Percentiles rank a stretch among this genome's conserved stretches.
Conservation (phyloP, 2,329 filamentous ascomycete species). For the Ceratocystis albifundus region DNA sequence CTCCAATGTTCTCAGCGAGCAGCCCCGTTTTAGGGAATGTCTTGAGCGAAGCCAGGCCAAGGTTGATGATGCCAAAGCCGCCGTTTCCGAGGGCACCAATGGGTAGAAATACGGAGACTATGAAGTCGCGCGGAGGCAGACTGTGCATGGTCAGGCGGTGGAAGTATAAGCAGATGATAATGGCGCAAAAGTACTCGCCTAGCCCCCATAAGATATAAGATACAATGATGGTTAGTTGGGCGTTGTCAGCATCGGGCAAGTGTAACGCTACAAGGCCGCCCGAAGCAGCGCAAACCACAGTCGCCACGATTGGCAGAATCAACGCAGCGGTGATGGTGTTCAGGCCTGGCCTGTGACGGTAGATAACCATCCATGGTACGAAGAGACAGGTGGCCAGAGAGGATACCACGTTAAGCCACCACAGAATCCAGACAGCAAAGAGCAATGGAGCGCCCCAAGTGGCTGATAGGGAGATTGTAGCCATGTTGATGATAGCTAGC, state of each 20-base stretch:
- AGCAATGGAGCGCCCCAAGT: conserved; percentile 48
- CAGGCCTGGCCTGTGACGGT: conserved; percentile 37
- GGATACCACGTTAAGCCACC: conserved; percentile 46
- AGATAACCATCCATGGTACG: conserved; percentile 47
- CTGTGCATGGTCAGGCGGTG: conserved; percentile 56
- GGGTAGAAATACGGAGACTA: conserved; percentile 56
- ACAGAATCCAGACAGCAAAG: conserved; percentile 45
- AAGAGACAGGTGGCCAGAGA: conserved; percentile 43
- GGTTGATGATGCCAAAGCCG: conserved; percentile 47
- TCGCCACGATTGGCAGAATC: conserved; percentile 55
- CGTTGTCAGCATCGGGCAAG: conserved; percentile 45
- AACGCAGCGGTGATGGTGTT: conserved; percentile 52
- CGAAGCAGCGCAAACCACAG: conserved; percentile 53
- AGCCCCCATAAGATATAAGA: conserved; percentile 60
- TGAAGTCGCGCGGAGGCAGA: conserved; percentile 53
- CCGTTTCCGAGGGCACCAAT: conserved; percentile 57
- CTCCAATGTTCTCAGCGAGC: conserved; percentile 26
- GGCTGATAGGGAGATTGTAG: conserved; percentile 46
- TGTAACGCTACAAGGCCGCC: conserved; percentile 52
- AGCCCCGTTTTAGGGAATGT: conserved; percentile 32
- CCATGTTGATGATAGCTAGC: conserved; percentile 51
- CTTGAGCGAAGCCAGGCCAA: conserved; percentile 38
- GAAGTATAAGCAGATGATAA: conserved; percentile 58
- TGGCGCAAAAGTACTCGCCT: conserved; percentile 46
- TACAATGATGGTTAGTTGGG: conserved; percentile 49